Evolutionary conservation across 495 filamentous ascomycete genomes (phyloP).

Genomic region (Hyphodiscus hymeniophilus): DNA sequence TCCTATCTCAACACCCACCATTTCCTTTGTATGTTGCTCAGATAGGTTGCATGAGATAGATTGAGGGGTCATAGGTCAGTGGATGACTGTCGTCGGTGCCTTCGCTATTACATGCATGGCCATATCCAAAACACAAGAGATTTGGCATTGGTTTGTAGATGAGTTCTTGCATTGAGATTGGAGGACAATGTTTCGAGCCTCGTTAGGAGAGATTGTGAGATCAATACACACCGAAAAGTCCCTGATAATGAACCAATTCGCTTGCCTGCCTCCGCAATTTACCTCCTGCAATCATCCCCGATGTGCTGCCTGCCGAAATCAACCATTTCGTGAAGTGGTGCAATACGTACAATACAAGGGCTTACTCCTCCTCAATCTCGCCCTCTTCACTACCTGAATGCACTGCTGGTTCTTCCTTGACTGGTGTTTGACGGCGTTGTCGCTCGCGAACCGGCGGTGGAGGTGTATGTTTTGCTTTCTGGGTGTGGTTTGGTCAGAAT

Average conservation of each 20-base stretch:
- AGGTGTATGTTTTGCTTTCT: conserved; percentile 53
- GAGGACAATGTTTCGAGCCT: background rate
- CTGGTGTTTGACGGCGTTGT: conserved; percentile 40
- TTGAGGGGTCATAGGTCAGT: conserved; percentile 39
- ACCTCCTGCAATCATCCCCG: background rate
- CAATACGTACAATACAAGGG: conserved; percentile 24
- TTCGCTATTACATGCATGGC: background rate
- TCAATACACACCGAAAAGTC: conserved; percentile 22
- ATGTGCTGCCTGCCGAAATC: conserved; percentile 18
- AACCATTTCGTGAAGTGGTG: conserved; percentile 17
- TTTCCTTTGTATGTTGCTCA: conserved; percentile 6
- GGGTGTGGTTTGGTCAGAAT: conserved; percentile 7
- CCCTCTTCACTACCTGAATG: conserved; percentile 93
- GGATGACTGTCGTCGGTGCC: conserved; percentile 30
- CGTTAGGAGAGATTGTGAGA: conserved; percentile 12
- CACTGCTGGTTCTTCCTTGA: conserved; percentile 58
- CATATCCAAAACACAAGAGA: background rate
- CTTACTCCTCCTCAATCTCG: conserved; percentile 87
- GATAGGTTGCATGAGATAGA: conserved; percentile 25
- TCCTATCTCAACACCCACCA: conserved; percentile 29
- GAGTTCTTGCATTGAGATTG: conserved; percentile 3
- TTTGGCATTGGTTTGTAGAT: background rate
- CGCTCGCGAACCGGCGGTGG: conserved; percentile 29
- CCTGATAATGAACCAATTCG: background rate
- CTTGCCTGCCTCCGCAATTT: background rate